Base-by-base conservation (phyloP, 1,284 basidiomycete genomes). In the Moesziomyces parantarcticus region DNA sequence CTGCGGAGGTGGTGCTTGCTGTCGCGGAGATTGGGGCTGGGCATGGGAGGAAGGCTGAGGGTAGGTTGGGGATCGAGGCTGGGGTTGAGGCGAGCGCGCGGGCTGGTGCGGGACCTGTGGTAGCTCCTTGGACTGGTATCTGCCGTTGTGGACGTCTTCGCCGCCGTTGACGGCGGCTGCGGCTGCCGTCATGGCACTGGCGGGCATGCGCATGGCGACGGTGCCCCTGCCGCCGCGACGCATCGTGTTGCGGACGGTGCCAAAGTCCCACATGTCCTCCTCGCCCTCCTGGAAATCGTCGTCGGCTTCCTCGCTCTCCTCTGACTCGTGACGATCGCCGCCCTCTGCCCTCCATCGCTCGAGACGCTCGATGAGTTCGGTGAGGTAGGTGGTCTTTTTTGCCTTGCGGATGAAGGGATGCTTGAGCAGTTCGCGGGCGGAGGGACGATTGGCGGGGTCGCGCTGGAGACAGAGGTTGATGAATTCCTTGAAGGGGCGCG, bases 391-490 rank as follows among this genome's bases (percentile, higher is more conserved):
- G 5, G 94, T 92, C 87, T 96, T 97, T 86, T 94, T 94, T 13
- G 96, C 95, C 86, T 92, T 91, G 65, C 91, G 89, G 75, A 99
- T 90, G 82, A 97, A 99, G 80, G 94, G 94, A 85, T 99, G 96
- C 83, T 94, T 97, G 60, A 99, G 87, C 40, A 99, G 88, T 62
- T 98, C 95, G 65, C 90, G 90, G n/a, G 96, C 97, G 14, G 92
- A 88, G 20, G 97, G 97, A 45, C 96, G 92, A 91, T 93, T 91
- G 81, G 91, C 89, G 22, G 96, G 94, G 85, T 99, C 96, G 48
- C 96, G 89, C 80, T 97, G 94, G 40, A 99, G 86, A 84, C 97
- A 99, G 67, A 91, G 90, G 1, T 91, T 88, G 21, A 99, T 93
- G 83, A 99, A 99, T 55, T 98, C 97, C 79, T 91, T 88, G 87